Conservation (phyloP, 257 asterid genomes). For the Euphrasia confusa region DNA sequence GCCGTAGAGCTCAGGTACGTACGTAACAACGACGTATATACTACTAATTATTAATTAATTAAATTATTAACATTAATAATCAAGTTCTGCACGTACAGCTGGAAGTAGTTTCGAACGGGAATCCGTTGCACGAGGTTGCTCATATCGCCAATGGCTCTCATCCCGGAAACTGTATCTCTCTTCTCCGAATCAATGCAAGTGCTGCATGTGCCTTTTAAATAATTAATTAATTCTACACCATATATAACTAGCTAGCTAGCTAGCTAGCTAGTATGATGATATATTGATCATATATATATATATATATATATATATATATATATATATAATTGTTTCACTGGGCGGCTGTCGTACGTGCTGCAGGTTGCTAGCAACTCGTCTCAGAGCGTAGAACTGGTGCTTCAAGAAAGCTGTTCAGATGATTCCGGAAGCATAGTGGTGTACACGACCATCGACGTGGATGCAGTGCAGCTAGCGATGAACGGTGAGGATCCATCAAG, state of each 20-base stretch:
- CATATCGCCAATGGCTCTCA: slow-evolving; percentile 96
- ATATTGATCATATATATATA: no score
- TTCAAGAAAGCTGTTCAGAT: slow-evolving; percentile 93
- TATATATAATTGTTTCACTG: no score
- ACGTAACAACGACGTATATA: no score
- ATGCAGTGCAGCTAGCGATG: slow-evolving; percentile 83
- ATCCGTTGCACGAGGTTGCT: slow-evolving; percentile 86
- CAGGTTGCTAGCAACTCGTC: slow-evolving; percentile 98
- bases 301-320: no score
- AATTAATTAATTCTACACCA: no score
- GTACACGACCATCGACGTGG: slow-evolving; percentile 79
- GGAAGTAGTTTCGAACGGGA: slow-evolving; percentile 85
- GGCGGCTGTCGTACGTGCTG: neutral
- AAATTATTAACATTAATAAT: no score
- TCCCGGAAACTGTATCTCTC: slow-evolving; percentile 94
- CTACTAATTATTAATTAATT: no score
- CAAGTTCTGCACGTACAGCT: slow-evolving; percentile 24
- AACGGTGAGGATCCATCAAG: slow-evolving; percentile 82
- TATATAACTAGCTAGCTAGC: no score
- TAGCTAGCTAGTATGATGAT: no score
- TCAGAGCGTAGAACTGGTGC: slow-evolving; percentile 81
- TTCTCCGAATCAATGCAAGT: slow-evolving; percentile 80
- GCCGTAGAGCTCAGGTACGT: slow-evolving; percentile 73
- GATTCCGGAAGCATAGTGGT: slow-evolving; percentile 81
- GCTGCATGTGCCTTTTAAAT: no score